These are phyloP conservation scores for Puccinia triticina DNA, from an alignment of 1,284 basidiomycete genomes.

Conservation along the genomic window DNA sequence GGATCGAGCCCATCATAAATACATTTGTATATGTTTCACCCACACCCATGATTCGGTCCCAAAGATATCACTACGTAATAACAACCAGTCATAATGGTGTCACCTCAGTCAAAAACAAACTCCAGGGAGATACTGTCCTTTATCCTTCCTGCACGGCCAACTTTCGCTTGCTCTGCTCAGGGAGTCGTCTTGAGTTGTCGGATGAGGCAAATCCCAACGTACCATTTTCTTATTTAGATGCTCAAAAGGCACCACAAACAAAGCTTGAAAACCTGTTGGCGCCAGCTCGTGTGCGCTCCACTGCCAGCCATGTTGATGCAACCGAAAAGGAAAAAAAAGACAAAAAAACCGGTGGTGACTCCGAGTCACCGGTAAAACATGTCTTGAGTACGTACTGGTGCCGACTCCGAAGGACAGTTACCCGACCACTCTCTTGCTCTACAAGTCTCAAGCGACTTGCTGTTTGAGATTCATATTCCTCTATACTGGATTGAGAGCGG, in stretches of 20 bases:
- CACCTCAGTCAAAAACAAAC: neutral
- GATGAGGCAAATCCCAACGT: neutral
- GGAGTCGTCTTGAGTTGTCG: neutral
- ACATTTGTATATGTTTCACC: neutral
- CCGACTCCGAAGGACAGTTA: neutral
- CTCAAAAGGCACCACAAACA: neutral
- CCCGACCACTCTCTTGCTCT: neutral
- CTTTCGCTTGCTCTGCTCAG: neutral
- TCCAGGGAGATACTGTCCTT: neutral
- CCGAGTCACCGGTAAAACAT: neutral
- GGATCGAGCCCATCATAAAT: neutral
- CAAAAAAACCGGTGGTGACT: no score
- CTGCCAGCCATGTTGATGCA: neutral
- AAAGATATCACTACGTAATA: neutral
- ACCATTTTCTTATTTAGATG: no score
- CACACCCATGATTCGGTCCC: neutral
- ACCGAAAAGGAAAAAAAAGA: neutral
- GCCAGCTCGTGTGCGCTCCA: neutral
- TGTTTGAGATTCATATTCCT: conserved; percentile 32
- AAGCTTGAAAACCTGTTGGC: neutral
- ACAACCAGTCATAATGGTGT: neutral
- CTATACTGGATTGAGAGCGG: conserved; percentile 21
- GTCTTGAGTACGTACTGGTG: neutral
- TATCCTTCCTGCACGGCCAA: no score
- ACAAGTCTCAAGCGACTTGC: conserved; percentile 17